A percentile compares a stretch with the other conserved stretches of the same genome.
phyloP scores from a whole-genome alignment of 1,284 basidiomycete genomes.

The Butyriboletus pseudospeciosus region DNA sequence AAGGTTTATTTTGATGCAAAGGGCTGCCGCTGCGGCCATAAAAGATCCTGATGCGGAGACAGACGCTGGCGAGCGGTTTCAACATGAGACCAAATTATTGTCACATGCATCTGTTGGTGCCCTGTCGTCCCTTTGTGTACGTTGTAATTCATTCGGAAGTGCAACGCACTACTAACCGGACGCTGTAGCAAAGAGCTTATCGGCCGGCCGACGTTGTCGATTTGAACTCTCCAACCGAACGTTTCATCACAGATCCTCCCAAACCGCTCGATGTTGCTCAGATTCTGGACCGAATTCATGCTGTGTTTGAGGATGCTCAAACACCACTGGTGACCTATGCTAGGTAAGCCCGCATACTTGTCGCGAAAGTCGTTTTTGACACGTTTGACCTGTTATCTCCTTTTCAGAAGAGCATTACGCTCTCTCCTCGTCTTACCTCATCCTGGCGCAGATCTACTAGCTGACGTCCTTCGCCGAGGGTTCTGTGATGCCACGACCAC shows the following conservation, averaged over 20 bases:
- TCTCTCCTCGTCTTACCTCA: slow-evolving; percentile 65
- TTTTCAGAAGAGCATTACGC: slow-evolving; percentile 68
- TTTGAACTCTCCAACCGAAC: slow-evolving; percentile 60
- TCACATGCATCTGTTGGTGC: slow-evolving; percentile 80
- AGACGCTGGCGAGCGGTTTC: slow-evolving; percentile 64
- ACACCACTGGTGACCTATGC: slow-evolving; percentile 48
- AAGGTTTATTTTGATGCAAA: slow-evolving; percentile 71
- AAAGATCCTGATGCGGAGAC: slow-evolving; percentile 44
- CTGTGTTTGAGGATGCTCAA: slow-evolving; percentile 62
- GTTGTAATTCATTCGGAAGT: slow-evolving; percentile 29
- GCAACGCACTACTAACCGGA: slow-evolving; percentile 1
- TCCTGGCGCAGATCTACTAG: slow-evolving; percentile 59
- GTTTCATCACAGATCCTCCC: slow-evolving; percentile 43
- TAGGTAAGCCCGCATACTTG: slow-evolving; percentile 47
- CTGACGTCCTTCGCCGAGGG: slow-evolving; percentile 68
- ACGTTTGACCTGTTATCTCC: background rate
- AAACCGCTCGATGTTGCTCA: slow-evolving; percentile 51
- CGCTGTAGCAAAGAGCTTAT: slow-evolving; percentile 63
- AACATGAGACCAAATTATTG: slow-evolving; percentile 65
- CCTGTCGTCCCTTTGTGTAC: slow-evolving; percentile 80
- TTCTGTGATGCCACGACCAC: slow-evolving; percentile 57
- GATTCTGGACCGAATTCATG: slow-evolving; percentile 61
- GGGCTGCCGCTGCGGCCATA: slow-evolving; percentile 56
- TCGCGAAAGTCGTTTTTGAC: slow-evolving; percentile 5
- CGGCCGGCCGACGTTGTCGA: slow-evolving; percentile 55